These are phyloP conservation scores for Mallotus repandus DNA, from an alignment of 441 rosid species.

Conservation along the genomic window DNA sequence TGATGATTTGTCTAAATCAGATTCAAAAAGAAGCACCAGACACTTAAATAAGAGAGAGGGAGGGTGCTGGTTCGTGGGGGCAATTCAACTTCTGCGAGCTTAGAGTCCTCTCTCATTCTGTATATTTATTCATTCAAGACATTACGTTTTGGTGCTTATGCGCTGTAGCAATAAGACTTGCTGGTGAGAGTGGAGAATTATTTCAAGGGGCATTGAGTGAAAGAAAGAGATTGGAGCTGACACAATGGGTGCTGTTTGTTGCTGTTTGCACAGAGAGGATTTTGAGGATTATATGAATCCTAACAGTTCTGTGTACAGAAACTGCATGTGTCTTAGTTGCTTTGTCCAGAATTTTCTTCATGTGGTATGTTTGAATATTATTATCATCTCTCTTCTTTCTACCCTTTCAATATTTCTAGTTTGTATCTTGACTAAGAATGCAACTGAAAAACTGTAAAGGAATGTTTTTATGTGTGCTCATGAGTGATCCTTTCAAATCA, in stretches of 20 bases:
- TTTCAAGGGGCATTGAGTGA: slow-evolving; percentile 21
- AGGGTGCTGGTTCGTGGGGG: slow-evolving; percentile 58
- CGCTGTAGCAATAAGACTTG: slow-evolving; percentile 17
- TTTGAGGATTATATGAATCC: slow-evolving; percentile 73
- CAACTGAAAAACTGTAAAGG: background rate
- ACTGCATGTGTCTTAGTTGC: slow-evolving; percentile 75
- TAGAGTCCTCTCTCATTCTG: slow-evolving; percentile 62
- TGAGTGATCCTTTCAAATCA: background rate
- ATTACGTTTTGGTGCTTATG: slow-evolving; percentile 19
- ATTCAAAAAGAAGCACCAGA: slow-evolving; percentile 22
- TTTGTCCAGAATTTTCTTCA: slow-evolving; percentile 61
- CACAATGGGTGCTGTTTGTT: slow-evolving; percentile 83
- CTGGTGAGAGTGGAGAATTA: slow-evolving; percentile 27
- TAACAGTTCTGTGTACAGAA: slow-evolving; percentile 62
- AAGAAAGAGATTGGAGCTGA: slow-evolving; percentile 31
- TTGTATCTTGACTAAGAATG: slow-evolving; percentile 2
- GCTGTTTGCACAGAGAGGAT: slow-evolving; percentile 70
- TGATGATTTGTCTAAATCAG: slow-evolving; percentile 19
- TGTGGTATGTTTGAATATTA: slow-evolving; percentile 47
- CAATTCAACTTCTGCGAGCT: slow-evolving; percentile 58
- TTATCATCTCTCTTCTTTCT: background rate
- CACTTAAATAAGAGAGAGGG: slow-evolving; percentile 30
- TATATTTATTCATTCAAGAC: slow-evolving; percentile 15
- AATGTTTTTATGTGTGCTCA: background rate
- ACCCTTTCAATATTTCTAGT: background rate